Evolutionary conservation across 306 rosid species (phyloP), one percentile per base, ranked within the genome.

Genomic region (Trifolium pratense): DNA sequence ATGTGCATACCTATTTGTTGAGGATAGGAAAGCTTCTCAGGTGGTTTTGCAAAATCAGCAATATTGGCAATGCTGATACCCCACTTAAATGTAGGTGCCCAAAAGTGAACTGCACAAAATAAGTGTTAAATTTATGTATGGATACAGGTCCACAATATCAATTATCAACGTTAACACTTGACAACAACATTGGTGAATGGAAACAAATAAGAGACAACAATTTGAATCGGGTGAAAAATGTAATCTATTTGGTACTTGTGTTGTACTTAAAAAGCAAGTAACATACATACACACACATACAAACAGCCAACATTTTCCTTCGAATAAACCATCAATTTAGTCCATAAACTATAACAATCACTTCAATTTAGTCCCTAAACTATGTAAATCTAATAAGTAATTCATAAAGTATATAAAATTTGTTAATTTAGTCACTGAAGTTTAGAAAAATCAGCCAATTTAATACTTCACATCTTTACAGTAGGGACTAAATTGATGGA

Each of bases 31-130:
- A 94, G 66, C 57, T 88, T 91, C 72, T 94, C 99, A 0, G 99
- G 96, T 36, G 99, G 96, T 75, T 89, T 94, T 3, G 96, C 12
- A 70, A 94, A 91, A 87, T 94, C 99, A 26, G 91, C 96, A 84
- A 91, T 21, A 55, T 94, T 94, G 67, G 99, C 99, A 55, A 94
- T 88, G 82, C 97, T 94, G 85, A 94, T 90, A 29, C 99, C 92
- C 99, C 97, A 94, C 80, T 94, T 94, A 75, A 94, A 89, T n/a
- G 99, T 91, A 7, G 97, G 99, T 70, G 99, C 97, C 99, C 99
- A 91, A 66, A 94, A 94, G 79, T 89, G 97, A 91, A 94, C 97
- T 94, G 90, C 80, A 80, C 60, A 62, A 56, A 45, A 31, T 53
- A 58, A 82, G 7, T 32, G 26, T 42, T 68, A 57, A 13, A 70